These are phyloP conservation scores for Craterostigma plantagineum DNA, from an alignment of 257 asterid genomes.

Conservation along the genomic window DNA sequence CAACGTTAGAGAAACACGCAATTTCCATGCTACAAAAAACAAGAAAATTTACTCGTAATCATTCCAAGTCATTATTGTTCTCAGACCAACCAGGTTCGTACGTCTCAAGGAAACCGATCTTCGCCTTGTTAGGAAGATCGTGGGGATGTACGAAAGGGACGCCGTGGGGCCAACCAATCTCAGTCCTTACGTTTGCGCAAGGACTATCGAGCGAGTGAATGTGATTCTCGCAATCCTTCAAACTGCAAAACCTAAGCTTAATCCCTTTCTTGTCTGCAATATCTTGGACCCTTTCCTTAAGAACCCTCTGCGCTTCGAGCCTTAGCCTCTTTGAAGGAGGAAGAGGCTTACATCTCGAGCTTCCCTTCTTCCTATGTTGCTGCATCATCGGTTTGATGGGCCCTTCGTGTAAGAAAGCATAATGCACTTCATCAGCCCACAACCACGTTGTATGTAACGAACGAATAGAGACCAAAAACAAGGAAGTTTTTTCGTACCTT, in stretches of 20 bases:
- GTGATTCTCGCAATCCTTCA: conserved; percentile 89
- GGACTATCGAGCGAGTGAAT: conserved; percentile 79
- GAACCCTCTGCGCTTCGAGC: conserved; percentile 94
- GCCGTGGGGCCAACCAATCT: conserved; percentile 95
- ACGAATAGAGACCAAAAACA: conserved; percentile 3
- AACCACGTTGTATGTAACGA: too few species aligned
- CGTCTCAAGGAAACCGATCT: conserved; percentile 91
- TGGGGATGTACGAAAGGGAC: conserved; percentile 99
- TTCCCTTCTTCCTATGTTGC: conserved; percentile 33
- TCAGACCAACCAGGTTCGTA: conserved; percentile 98
- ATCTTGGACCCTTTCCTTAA: conserved; percentile 91
- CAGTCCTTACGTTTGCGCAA: conserved; percentile 65
- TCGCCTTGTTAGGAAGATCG: conserved; percentile 98
- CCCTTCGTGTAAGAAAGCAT: conserved; percentile 27
- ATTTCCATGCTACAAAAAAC: too few species aligned
- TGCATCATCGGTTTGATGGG: conserved; percentile 44
- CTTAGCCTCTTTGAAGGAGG: conserved; percentile 93
- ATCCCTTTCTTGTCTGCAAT: conserved; percentile 94
- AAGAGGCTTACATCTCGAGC: conserved; percentile 59
- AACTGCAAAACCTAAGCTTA: conserved; percentile 81
- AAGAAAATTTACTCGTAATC: conserved; percentile 1
- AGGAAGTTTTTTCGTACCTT: conserved; percentile 33
- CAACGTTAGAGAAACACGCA: too few species aligned
- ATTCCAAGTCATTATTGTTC: conserved; percentile 67
- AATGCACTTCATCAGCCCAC: conserved; percentile 59